phyloP scores from a whole-genome alignment of 176 grass and related monocot species.

The Puccinellia tenuiflora region DNA sequence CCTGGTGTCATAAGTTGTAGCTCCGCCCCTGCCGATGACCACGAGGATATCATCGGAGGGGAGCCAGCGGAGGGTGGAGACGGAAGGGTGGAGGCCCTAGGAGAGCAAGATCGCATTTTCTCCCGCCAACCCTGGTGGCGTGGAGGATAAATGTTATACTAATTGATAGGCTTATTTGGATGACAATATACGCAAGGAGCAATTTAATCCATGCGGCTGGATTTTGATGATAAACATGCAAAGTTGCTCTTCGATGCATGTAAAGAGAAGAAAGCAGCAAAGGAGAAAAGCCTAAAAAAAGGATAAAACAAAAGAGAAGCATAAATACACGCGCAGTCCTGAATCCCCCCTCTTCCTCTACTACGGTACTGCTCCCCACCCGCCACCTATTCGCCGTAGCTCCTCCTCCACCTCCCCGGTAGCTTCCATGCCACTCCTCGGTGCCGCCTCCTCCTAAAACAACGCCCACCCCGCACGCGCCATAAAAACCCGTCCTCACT shows the following conservation, averaged over 20 bases:
- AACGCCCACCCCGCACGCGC: background rate
- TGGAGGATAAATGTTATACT: no score
- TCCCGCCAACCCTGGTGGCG: no score
- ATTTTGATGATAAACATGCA: no score
- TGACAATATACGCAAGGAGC: no score
- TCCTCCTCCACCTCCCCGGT: background rate
- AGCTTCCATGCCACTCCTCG: conserved; percentile 38
- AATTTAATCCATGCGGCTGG: background rate
- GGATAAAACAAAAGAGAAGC: background rate
- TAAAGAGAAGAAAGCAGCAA: background rate
- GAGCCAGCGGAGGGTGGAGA: no score
- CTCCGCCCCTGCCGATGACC: no score
- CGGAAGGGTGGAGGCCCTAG: no score
- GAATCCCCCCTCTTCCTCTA: background rate
- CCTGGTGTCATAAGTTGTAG: no score
- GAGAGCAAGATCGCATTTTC: no score
- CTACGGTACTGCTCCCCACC: background rate
- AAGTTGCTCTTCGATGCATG: background rate
- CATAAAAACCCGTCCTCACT: conserved; percentile 14
- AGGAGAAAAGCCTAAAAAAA: background rate
- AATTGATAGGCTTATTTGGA: no score
- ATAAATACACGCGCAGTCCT: conserved; percentile 3
- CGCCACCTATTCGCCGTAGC: conserved; percentile 15
- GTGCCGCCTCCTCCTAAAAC: background rate
- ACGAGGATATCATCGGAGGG: no score